These are phyloP conservation scores for Phytophthora hybrid DNA, from an alignment of 352 stramenopile species.

Conservation along the genomic window DNA sequence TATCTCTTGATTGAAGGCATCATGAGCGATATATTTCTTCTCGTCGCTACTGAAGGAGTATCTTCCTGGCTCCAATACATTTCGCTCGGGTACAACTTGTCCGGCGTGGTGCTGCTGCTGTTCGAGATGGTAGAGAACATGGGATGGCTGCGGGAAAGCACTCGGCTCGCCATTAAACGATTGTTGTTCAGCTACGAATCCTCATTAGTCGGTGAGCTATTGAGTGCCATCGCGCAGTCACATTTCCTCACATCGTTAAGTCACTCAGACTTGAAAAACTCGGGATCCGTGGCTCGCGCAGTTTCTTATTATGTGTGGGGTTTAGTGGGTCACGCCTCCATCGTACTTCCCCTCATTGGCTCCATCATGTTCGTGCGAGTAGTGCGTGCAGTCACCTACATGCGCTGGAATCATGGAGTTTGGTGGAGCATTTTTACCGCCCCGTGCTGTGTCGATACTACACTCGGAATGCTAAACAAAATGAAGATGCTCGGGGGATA, in stretches of 20 bases:
- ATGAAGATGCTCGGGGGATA: neutral
- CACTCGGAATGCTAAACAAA: neutral
- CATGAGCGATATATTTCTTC: slow-evolving; percentile 40
- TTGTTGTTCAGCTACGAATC: slow-evolving; percentile 38
- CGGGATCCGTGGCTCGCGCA: neutral
- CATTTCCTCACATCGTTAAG: slow-evolving; percentile 29
- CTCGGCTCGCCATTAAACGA: slow-evolving; percentile 16
- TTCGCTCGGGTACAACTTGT: slow-evolving; percentile 41
- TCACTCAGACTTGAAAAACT: slow-evolving; percentile 3
- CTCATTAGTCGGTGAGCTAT: slow-evolving; percentile 22
- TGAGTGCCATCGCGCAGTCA: slow-evolving; percentile 14
- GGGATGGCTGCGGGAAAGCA: slow-evolving; percentile 14
- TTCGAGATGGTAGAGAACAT: slow-evolving; percentile 40
- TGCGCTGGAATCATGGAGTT: neutral
- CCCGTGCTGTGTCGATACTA: neutral
- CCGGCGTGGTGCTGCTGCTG: slow-evolving; percentile 26
- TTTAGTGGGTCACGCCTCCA: neutral
- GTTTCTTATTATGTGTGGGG: slow-evolving; percentile 1
- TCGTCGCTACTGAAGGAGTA: slow-evolving; percentile 29
- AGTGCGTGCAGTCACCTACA: neutral
- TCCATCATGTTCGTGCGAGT: neutral
- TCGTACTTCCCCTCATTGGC: neutral
- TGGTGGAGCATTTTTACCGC: neutral
- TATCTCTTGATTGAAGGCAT: slow-evolving; percentile 37
- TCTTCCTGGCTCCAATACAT: slow-evolving; percentile 25